A percentile compares a stretch with the other conserved stretches of the same genome.
Conservation (phyloP, 352 stramenopile genomes). For the Achlya hypogyna region DNA sequence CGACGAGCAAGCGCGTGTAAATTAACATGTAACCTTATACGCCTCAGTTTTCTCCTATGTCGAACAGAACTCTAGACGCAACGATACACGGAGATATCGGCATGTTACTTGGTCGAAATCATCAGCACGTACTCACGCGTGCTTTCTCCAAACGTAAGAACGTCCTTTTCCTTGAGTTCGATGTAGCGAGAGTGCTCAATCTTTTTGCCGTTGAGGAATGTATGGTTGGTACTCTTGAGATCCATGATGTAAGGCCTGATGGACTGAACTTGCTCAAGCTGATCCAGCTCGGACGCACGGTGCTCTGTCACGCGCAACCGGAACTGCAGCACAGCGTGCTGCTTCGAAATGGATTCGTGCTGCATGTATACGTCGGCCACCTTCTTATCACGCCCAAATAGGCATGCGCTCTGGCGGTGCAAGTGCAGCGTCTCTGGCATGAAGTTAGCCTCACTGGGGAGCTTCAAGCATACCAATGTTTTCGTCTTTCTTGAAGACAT, state of each 20-base stretch:
- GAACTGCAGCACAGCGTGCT: constrained; percentile 98
- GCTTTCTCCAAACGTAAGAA: constrained; percentile 94
- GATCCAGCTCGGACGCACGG: constrained; percentile 26
- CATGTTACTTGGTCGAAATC: constrained; percentile 31
- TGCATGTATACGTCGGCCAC: constrained; percentile 93
- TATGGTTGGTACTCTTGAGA: constrained; percentile 95
- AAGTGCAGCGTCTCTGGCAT: constrained; percentile 91
- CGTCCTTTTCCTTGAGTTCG: constrained; percentile 92
- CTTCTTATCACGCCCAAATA: constrained; percentile 89
- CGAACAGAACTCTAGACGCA: no score
- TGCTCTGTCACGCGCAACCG: constrained; percentile 33
- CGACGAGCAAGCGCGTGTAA: constrained; percentile 16
- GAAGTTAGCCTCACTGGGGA: constrained; percentile 11
- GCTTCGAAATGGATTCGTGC: constrained; percentile 93
- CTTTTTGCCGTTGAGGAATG: constrained; percentile 92
- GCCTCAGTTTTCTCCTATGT: neutral
- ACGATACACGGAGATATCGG: no score
- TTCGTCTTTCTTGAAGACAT: constrained; percentile 94
- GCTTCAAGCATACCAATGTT: constrained; percentile 48
- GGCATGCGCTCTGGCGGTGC: constrained; percentile 92
- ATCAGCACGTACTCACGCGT: constrained; percentile 97
- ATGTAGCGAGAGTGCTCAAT: constrained; percentile 95
- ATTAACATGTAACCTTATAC: constrained; percentile 21
- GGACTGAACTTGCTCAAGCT: constrained; percentile 43
- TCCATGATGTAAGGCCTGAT: constrained; percentile 97